Evolutionary conservation across 2,329 filamentous ascomycete species (phyloP).

Genomic region (Sphaceloma murrayae): DNA sequence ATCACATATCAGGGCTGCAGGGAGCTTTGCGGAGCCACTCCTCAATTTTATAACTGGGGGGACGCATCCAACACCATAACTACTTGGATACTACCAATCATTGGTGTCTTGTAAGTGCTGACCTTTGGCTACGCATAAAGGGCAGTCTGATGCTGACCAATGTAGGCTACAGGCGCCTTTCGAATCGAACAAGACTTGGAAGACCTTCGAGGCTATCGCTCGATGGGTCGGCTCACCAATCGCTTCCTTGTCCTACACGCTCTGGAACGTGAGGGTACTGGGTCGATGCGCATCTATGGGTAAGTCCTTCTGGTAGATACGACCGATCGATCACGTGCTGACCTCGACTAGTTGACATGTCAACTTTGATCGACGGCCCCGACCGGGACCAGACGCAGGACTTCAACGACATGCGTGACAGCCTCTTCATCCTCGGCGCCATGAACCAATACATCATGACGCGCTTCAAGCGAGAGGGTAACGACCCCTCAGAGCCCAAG

Average conservation of each 20-base stretch:
- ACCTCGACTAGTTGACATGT: background rate
- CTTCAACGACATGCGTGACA: conserved; percentile 35
- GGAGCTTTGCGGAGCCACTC: background rate
- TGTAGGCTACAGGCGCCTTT: conserved; percentile 32
- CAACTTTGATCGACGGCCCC: conserved; percentile 19
- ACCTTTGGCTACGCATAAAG: too few relatives aligned
- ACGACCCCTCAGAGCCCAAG: background rate
- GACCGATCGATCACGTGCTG: too few relatives aligned
- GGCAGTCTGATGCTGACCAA: too few relatives aligned
- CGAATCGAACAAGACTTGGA: conserved; percentile 32
- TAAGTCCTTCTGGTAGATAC: too few relatives aligned
- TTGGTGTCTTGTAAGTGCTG: conserved; percentile 31
- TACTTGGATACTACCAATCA: conserved; percentile 34
- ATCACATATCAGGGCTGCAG: conserved; percentile 8
- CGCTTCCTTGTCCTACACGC: conserved; percentile 30
- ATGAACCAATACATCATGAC: conserved; percentile 39
- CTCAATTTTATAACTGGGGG: conserved; percentile 1
- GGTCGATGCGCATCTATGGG: conserved; percentile 32
- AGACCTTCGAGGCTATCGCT: conserved; percentile 30
- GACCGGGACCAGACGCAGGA: too few relatives aligned
- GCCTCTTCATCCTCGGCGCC: conserved; percentile 36
- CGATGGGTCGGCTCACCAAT: conserved; percentile 34
- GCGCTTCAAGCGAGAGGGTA: conserved; percentile 20
- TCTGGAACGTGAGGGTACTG: conserved; percentile 35
- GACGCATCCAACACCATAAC: conserved; percentile 30